These are phyloP conservation scores for Thielaviopsis populi DNA, from an alignment of 2,329 filamentous ascomycete species.

Conservation along the genomic window DNA sequence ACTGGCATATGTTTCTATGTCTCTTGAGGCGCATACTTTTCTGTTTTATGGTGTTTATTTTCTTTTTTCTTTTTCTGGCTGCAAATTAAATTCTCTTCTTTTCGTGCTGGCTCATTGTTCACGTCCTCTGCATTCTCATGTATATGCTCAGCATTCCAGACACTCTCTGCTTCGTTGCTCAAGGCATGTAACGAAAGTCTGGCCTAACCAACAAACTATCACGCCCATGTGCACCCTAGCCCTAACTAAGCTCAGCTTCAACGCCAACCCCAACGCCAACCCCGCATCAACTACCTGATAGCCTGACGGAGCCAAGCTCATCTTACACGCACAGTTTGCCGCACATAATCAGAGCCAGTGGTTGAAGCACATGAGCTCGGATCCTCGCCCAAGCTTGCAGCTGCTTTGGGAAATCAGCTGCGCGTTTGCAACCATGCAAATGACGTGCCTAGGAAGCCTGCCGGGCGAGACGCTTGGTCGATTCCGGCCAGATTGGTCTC, in stretches of 20 bases:
- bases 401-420: background rate
- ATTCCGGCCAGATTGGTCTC: background rate
- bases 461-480: background rate
- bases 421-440: background rate
- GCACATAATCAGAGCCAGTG: background rate
- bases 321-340: background rate
- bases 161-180: background rate
- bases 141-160: background rate
- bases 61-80: background rate
- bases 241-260: too few relatives aligned
- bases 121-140: background rate
- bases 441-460: background rate
- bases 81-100: background rate
- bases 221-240: background rate
- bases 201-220: too few relatives aligned
- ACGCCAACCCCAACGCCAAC: too few relatives aligned
- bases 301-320: too few relatives aligned
- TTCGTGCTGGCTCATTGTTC: background rate
- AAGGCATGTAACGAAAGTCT: background rate
- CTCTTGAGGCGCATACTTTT: background rate
- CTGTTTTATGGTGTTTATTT: conserved; percentile 11
- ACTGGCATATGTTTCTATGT: conserved; percentile 16
- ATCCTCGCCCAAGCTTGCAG: background rate
- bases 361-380: background rate
- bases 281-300: background rate